Base-by-base conservation (phyloP, 768 basidiomycete species). In the Pleurotus pulmonarius region DNA sequence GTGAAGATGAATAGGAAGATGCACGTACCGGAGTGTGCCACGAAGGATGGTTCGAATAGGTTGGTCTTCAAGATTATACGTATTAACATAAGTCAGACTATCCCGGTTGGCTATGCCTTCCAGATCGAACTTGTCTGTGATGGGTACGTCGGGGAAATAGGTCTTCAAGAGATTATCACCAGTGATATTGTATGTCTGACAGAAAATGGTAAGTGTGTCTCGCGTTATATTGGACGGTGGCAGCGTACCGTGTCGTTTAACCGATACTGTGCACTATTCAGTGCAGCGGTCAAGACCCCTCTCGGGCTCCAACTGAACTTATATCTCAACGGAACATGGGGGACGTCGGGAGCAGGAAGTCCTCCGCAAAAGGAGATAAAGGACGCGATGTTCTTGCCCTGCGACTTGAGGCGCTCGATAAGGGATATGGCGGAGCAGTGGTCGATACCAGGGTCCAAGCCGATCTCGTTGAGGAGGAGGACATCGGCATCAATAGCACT, bases 281-380 rank as follows among this genome's bases (percentile, higher is more conserved):
- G 68, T 0, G 90, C 90, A 2, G 94, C 95, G 13, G 77, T 81
- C 39, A 98, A 71, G 6, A 96, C 94, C 4, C 92, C 94, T 56
- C 85, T 78, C 0, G 95, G 94, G 48, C 85, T 90, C 95, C 95
- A 98, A 61, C 92, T 92, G 66, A 94, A 94, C 66, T 94, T 96
- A 65, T 96, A 94, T n/a, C 87, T 79, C 8, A 95, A 72, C 1
- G 93, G 92, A 13, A 88, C 83, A 59, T 75, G 69, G 7, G 70
- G 63, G 6, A 77, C 76, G 43, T 88, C 88, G 0, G 91, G 91
- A 0, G 88, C 86, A 0, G 95, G 95, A 3, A 98, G 75, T 1
- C 95, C 95, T 1, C 95, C 95, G 56, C 95, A 98, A 77, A 95
- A 95, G 1, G 92, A 94, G 1, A 83, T 83, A 68, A 96, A 97